Percentiles rank a stretch among this genome's conserved stretches.
These are phyloP conservation scores for Asterochloris erici DNA, from an alignment of 139 green algal genomes.

Conservation along the genomic window DNA sequence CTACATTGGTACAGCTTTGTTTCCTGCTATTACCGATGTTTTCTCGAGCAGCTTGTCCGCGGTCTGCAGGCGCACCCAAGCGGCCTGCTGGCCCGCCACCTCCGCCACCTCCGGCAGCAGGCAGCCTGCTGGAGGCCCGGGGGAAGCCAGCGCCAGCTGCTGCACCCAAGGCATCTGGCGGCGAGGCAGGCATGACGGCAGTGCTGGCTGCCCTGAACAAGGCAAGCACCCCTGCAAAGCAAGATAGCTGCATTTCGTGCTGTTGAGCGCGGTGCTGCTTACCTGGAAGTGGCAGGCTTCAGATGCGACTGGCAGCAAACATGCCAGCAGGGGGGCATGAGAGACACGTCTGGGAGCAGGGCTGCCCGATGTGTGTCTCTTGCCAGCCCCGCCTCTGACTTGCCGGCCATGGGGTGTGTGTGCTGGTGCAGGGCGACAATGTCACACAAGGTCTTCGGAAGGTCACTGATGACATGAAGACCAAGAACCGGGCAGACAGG, in stretches of 20 bases:
- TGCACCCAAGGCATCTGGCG: neutral
- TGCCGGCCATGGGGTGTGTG: too few relatives aligned
- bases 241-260: too few relatives aligned
- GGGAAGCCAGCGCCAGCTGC: constrained; percentile 4
- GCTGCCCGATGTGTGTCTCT: too few relatives aligned
- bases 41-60: too few relatives aligned
- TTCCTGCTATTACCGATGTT: too few relatives aligned
- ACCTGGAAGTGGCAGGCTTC: too few relatives aligned
- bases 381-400: too few relatives aligned
- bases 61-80: neutral
- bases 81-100: constrained; percentile 14
- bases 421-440: constrained; percentile 49
- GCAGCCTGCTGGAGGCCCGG: constrained; percentile 33
- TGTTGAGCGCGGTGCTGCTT: too few relatives aligned
- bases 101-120: constrained; percentile 60
- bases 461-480: constrained; percentile 97
- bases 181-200: constrained; percentile 28
- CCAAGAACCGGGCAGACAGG: constrained; percentile 84
- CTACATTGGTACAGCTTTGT: too few relatives aligned
- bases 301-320: too few relatives aligned
- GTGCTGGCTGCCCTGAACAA: constrained; percentile 70
- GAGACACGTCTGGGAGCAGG: too few relatives aligned
- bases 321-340: too few relatives aligned
- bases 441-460: constrained; percentile 83
- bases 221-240: constrained; percentile 13